Conservation (phyloP, 2,329 filamentous ascomycete genomes). For the Talaromyces sp. region DNA sequence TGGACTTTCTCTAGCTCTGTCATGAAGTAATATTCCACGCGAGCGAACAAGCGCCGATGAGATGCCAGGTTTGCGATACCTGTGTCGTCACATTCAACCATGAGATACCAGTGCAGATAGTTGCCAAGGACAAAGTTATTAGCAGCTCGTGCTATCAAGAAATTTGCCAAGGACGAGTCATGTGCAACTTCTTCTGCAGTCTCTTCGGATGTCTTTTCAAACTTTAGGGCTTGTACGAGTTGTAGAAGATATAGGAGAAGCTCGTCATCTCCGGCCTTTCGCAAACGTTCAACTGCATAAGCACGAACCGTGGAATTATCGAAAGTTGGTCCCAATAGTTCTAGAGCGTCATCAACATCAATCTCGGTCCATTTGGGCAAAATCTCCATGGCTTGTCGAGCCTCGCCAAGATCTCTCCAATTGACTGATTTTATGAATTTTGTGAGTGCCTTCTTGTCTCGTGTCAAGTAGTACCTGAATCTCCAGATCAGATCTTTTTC, state of each 20-base stretch:
- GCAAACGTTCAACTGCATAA: conserved; percentile 86
- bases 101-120: conserved; percentile 96
- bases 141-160: conserved; percentile 82
- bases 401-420: conserved; percentile 82
- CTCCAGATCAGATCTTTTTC: conserved; percentile 98
- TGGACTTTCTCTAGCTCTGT: conserved; percentile 74
- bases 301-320: conserved; percentile 83
- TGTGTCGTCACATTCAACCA: conserved; percentile 89
- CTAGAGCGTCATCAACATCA: conserved; percentile 92
- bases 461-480: conserved; percentile 88
- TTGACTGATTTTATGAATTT: conserved; percentile 98
- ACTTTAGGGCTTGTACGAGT: conserved; percentile 92
- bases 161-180: conserved; percentile 82
- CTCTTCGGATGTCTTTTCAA: conserved; percentile 69
- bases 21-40: conserved; percentile 97
- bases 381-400: conserved; percentile 83
- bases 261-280: conserved; percentile 90
- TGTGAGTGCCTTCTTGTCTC: conserved; percentile 87
- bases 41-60: conserved; percentile 82
- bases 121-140: conserved; percentile 89
- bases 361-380: conserved; percentile 94
- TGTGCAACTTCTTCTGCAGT: conserved; percentile 60
- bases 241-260: conserved; percentile 87
- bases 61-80: conserved; percentile 71
- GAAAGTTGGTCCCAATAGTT: conserved; percentile 87